Evolutionary conservation across 768 basidiomycete genomes (phyloP).

Genomic region (Symmetrospora coprosmae): DNA sequence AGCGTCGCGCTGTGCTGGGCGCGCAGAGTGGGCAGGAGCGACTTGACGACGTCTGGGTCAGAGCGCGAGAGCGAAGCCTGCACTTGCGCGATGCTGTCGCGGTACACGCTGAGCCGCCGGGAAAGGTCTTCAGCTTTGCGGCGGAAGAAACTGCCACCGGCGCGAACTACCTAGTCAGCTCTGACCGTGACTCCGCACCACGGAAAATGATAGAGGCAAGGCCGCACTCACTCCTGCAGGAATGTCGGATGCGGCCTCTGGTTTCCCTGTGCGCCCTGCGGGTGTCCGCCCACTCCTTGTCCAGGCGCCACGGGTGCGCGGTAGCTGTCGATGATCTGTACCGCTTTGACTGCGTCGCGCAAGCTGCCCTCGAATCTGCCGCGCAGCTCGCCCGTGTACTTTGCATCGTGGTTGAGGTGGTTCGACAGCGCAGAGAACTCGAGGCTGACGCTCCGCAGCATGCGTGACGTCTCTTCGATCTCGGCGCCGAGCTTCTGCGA

Average conservation of each 20-base stretch:
- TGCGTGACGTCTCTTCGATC: constrained; percentile 20
- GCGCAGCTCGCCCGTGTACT: constrained; percentile 3
- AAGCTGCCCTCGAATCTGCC: constrained; percentile 12
- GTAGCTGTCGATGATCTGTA: constrained; percentile 23
- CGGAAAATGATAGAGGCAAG: not conserved
- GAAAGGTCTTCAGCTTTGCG: constrained; percentile 28
- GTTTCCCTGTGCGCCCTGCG: not conserved
- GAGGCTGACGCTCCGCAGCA: constrained; percentile 11
- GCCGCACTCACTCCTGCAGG: not conserved
- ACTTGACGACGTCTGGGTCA: constrained; percentile 22
- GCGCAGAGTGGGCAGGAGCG: constrained; percentile 28
- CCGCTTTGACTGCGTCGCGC: constrained; percentile 14
- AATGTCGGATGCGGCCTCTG: constrained; percentile 3
- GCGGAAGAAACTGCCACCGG: constrained; percentile 25
- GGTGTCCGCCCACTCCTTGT: too few relatives aligned
- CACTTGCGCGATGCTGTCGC: constrained; percentile 23
- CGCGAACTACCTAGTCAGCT: not conserved
- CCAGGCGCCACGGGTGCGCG: not conserved
- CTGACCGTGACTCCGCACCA: not conserved
- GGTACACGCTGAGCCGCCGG: constrained; percentile 22
- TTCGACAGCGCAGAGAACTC: constrained; percentile 14
- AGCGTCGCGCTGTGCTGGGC: constrained; percentile 30
- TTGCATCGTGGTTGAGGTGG: constrained; percentile 7
- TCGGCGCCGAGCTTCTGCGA: constrained; percentile 23
- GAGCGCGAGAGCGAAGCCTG: constrained; percentile 5